These are phyloP conservation scores for Coemansia sp. DNA, from an alignment of 192 early-diverging fungal species.

Conservation along the genomic window DNA sequence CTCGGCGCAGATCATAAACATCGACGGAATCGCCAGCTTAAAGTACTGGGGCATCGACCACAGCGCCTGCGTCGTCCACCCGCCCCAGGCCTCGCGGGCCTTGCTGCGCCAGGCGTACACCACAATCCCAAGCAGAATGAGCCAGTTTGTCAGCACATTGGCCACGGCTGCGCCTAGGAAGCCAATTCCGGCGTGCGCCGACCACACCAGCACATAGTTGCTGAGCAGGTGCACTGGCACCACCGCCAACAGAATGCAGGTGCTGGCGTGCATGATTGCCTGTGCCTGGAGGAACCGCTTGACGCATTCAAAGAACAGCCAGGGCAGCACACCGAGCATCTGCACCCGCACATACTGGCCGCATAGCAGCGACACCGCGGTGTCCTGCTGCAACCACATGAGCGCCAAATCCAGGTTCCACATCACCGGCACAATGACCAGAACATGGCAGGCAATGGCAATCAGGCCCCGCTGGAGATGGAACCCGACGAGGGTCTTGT, in stretches of 20 bases:
- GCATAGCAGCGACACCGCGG: constrained; percentile 61
- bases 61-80: constrained; percentile 54
- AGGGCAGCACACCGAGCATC: constrained; percentile 69
- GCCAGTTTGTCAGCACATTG: constrained; percentile 69
- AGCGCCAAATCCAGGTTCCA: constrained; percentile 69
- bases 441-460: constrained; percentile 61
- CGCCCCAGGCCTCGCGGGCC: constrained; percentile 65
- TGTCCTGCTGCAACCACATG: constrained; percentile 70
- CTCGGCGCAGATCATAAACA: constrained; percentile 71
- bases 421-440: constrained; percentile 69
- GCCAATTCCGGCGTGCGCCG: constrained; percentile 61
- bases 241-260: constrained; percentile 65
- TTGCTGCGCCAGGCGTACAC: constrained; percentile 58
- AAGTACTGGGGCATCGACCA: constrained; percentile 52
- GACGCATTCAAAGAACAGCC: constrained; percentile 77
- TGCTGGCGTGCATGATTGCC: constrained; percentile 83
- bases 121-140: constrained; percentile 61
- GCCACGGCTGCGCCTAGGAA: constrained; percentile 83
- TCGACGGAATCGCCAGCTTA: constrained; percentile 67
- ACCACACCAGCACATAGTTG: constrained; percentile 82
- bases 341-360: constrained; percentile 66
- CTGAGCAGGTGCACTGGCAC: constrained; percentile 68
- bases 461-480: constrained; percentile 79
- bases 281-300: constrained; percentile 87
- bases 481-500: constrained; percentile 66